Conservation (phyloP, 441 rosid species). For the Flueggea neowawraea region DNA sequence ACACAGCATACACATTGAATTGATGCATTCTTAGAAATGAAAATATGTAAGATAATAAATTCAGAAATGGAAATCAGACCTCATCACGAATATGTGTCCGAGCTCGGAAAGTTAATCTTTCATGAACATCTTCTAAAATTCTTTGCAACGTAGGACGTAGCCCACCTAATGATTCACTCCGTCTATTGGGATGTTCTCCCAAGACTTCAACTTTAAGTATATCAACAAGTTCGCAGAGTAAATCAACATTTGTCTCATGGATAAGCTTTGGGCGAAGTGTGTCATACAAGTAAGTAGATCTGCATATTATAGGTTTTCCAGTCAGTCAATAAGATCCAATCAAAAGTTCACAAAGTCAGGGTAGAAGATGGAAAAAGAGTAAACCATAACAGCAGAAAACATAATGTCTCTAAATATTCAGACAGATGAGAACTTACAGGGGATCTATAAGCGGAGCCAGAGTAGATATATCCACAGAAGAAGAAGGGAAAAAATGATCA, state of each 20-base stretch:
- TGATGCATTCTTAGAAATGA: not conserved
- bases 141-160: slow-evolving; percentile 85
- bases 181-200: slow-evolving; percentile 81
- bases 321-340: not conserved
- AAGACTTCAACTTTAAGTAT: slow-evolving; percentile 93
- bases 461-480: slow-evolving; percentile 81
- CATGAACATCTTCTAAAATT: slow-evolving; percentile 90
- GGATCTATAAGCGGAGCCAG: slow-evolving; percentile 94
- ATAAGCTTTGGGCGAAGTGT: slow-evolving; percentile 94
- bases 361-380: not conserved
- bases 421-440: slow-evolving; percentile 54
- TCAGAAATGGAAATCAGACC: slow-evolving; percentile 33
- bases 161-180: slow-evolving; percentile 81
- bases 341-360: not conserved
- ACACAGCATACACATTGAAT: too few relatives aligned
- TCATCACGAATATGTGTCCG: slow-evolving; percentile 94
- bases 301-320: slow-evolving; percentile 22
- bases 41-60: not conserved
- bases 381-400: not conserved
- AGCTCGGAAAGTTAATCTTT: slow-evolving; percentile 94
- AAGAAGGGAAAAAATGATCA: slow-evolving; percentile 92
- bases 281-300: slow-evolving; percentile 90
- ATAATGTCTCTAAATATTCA: not conserved
- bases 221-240: slow-evolving; percentile 93
- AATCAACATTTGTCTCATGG: slow-evolving; percentile 84